Conservation (phyloP, 1,284 basidiomycete genomes). For the Irpex sp. region DNA sequence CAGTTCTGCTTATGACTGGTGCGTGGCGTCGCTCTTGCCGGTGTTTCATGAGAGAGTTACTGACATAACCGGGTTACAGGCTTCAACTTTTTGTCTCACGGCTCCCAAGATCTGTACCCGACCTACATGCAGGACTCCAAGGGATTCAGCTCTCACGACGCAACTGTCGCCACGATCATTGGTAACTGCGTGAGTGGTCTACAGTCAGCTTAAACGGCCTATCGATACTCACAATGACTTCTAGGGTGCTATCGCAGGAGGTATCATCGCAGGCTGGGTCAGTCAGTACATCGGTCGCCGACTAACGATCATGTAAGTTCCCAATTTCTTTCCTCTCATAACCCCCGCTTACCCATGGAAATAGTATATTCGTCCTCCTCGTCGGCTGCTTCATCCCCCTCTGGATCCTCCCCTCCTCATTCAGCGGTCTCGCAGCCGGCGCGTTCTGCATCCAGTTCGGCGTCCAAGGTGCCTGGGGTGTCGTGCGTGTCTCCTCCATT, state of each 20-base stretch:
- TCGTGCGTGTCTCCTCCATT: slow-evolving; percentile 37
- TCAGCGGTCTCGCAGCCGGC: slow-evolving; percentile 66
- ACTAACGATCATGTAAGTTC: slow-evolving; percentile 73
- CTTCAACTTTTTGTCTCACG: slow-evolving; percentile 93
- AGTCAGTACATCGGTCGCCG: slow-evolving; percentile 89
- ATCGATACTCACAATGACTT: too few relatives aligned
- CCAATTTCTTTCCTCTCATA: neutral
- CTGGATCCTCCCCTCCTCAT: slow-evolving; percentile 78
- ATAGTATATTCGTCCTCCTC: slow-evolving; percentile 51
- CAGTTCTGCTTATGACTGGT: slow-evolving; percentile 77
- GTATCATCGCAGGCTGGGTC: slow-evolving; percentile 70
- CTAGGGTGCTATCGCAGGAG: slow-evolving; percentile 78
- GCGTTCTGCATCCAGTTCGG: slow-evolving; percentile 87
- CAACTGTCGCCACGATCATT: slow-evolving; percentile 89
- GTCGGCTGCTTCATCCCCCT: slow-evolving; percentile 75
- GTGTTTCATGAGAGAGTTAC: neutral
- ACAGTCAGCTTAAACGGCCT: too few relatives aligned
- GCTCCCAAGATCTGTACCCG: slow-evolving; percentile 77
- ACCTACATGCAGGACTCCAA: slow-evolving; percentile 72
- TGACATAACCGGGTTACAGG: slow-evolving; percentile 35
- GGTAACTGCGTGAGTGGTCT: slow-evolving; percentile 68
- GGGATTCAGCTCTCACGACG: slow-evolving; percentile 50
- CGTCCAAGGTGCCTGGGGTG: slow-evolving; percentile 83
- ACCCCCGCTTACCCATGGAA: neutral
- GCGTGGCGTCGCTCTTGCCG: slow-evolving; percentile 18